Evolutionary conservation across 2,329 filamentous ascomycete genomes (phyloP).

Genomic region (Talaromyces sp.): DNA sequence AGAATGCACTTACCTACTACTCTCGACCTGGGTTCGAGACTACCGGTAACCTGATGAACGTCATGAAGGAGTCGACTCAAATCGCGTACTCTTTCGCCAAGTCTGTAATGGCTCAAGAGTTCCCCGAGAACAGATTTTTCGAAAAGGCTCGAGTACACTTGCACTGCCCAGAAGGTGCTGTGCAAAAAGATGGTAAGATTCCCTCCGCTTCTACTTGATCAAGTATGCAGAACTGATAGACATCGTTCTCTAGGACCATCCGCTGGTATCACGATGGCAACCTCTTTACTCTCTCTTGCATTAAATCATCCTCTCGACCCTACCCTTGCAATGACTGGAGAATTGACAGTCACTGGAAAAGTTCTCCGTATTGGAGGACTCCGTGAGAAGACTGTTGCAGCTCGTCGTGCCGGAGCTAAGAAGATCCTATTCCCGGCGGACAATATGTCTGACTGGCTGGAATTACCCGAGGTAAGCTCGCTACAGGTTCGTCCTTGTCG

Average conservation of each 20-base stretch:
- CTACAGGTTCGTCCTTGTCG: not conserved
- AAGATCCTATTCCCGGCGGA: conserved; percentile 93
- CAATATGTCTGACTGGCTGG: conserved; percentile 94
- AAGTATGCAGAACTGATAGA: too few species aligned
- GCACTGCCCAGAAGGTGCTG: conserved; percentile 93
- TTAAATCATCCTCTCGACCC: conserved; percentile 73
- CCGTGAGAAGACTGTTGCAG: conserved; percentile 95
- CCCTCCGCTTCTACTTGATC: not conserved
- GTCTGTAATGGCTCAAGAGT: conserved; percentile 75
- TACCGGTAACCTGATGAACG: conserved; percentile 88
- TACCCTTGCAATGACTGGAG: conserved; percentile 94
- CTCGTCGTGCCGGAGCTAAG: conserved; percentile 82
- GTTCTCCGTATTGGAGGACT: conserved; percentile 90
- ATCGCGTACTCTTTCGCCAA: conserved; percentile 98
- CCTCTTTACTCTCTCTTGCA: conserved; percentile 78
- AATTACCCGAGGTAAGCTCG: conserved; percentile 81
- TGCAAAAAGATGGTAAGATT: conserved; percentile 73
- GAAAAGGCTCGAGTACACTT: conserved; percentile 92
- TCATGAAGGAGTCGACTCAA: conserved; percentile 95
- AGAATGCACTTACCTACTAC: conserved; percentile 67
- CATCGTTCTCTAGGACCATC: conserved; percentile 53
- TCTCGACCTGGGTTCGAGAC: conserved; percentile 79
- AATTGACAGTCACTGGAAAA: conserved; percentile 94
- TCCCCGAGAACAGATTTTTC: conserved; percentile 90
- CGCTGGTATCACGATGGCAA: conserved; percentile 98